Evolutionary conservation across 2,329 filamentous ascomycete species (phyloP).

Genomic region (Biscogniauxia marginata): DNA sequence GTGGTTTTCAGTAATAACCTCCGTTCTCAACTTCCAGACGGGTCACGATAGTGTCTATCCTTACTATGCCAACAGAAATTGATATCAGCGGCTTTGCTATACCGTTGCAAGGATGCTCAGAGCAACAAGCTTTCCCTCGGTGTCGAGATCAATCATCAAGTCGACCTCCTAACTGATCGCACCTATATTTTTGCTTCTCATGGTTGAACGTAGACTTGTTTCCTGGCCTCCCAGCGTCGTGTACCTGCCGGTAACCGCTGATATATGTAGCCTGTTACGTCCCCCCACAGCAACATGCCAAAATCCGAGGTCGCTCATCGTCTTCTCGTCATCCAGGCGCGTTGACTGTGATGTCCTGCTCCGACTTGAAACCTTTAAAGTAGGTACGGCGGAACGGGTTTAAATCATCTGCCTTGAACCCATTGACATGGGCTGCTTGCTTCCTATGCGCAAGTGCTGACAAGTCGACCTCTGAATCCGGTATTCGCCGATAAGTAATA

Average conservation of each 20-base stretch:
- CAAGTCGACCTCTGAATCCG: conserved; percentile 54
- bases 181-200: neutral
- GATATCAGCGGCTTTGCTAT: neutral
- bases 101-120: too few species aligned
- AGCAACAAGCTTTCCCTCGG: too few species aligned
- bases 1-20: neutral
- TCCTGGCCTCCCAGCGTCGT: too few species aligned
- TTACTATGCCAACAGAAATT: neutral
- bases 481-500: conserved; percentile 77
- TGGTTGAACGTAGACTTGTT: too few species aligned
- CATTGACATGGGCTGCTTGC: conserved; percentile 33
- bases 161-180: neutral
- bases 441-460: conserved; percentile 38
- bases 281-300: neutral
- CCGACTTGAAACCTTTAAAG: conserved; percentile 53
- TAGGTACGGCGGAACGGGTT: conserved; percentile 61
- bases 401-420: conserved; percentile 56
- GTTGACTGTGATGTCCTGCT: conserved; percentile 18
- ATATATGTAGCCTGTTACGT: neutral
- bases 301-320: neutral
- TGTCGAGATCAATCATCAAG: neutral
- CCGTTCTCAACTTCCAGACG: neutral
- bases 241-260: neutral
- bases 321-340: conserved; percentile 2
- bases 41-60: neutral